Percentiles rank a stretch among this genome's conserved stretches.
Evolutionary conservation across 1,284 basidiomycete genomes (phyloP).

Genomic region (Irpex sp.): DNA sequence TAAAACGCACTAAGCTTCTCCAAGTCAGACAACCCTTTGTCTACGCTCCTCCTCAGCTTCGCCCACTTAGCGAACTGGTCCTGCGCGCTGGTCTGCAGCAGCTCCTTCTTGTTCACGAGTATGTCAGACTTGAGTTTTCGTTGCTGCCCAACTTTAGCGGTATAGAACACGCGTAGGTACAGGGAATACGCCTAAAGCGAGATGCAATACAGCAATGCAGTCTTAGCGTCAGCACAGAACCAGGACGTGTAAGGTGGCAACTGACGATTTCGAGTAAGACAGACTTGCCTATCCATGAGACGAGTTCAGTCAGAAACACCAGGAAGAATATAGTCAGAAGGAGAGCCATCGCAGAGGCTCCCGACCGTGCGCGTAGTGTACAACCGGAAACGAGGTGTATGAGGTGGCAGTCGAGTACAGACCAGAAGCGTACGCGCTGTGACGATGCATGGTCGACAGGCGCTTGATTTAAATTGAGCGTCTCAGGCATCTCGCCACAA

Average conservation of each 20-base stretch:
- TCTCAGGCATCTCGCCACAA: no score
- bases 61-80: conserved; percentile 99
- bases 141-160: conserved; percentile 51
- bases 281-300: conserved; percentile 85
- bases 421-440: not conserved
- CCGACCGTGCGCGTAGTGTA: not conserved
- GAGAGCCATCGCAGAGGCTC: conserved; percentile 54
- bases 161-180: conserved; percentile 66
- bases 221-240: conserved; percentile 4
- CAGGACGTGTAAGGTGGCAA: conserved; percentile 15
- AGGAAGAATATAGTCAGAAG: conserved; percentile 78
- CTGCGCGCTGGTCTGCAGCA: conserved; percentile 89
- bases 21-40: conserved; percentile 92
- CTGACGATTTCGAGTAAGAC: conserved; percentile 77
- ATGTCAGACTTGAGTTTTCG: conserved; percentile 74
- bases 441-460: not conserved
- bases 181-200: conserved; percentile 57
- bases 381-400: not conserved
- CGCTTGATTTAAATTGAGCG: not conserved
- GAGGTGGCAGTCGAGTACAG: not conserved
- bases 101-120: conserved; percentile 78
- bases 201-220: not conserved
- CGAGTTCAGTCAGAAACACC: conserved; percentile 76
- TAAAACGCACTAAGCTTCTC: conserved; percentile 82
- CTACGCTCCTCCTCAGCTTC: conserved; percentile 85